Evolutionary conservation across 495 filamentous ascomycete species (phyloP).

Genomic region (Lasiosphaeris hirsuta): DNA sequence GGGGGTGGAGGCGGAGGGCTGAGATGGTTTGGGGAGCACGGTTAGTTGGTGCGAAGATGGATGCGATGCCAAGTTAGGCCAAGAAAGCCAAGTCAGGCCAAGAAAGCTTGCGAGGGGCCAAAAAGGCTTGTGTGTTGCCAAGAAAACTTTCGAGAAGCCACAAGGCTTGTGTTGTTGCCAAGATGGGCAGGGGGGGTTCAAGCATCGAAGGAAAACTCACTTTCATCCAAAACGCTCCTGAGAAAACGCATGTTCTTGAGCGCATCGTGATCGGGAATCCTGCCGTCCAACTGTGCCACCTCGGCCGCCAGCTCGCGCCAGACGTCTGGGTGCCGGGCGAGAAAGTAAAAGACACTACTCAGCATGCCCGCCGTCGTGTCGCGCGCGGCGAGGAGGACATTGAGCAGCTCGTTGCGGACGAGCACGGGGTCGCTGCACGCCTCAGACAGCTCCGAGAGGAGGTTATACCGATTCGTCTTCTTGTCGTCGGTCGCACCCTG

Average conservation of each 20-base stretch:
- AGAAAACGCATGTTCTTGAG: too few relatives aligned
- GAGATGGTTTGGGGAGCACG: constrained; percentile 40
- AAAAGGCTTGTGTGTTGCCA: background rate
- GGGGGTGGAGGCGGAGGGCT: constrained; percentile 41
- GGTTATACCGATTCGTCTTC: background rate
- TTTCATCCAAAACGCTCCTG: too few relatives aligned
- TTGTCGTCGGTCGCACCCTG: too few relatives aligned
- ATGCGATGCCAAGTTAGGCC: too few relatives aligned
- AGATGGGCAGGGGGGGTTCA: too few relatives aligned
- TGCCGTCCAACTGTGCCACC: too few relatives aligned
- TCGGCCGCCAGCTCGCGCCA: too few relatives aligned
- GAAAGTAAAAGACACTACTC: background rate
- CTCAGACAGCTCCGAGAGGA: background rate
- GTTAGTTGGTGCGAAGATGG: constrained; percentile 31
- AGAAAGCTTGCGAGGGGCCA: background rate
- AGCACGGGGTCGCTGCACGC: background rate
- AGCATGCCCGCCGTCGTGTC: background rate
- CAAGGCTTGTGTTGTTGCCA: too few relatives aligned
- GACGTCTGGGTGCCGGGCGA: background rate
- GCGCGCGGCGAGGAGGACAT: background rate
- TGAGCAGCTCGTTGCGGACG: background rate
- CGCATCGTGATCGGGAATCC: too few relatives aligned
- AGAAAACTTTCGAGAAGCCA: too few relatives aligned
- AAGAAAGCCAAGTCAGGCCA: too few relatives aligned
- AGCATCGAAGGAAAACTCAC: too few relatives aligned